These are phyloP conservation scores for Cordia subcordata DNA, from an alignment of 257 asterid species.

Conservation along the genomic window DNA sequence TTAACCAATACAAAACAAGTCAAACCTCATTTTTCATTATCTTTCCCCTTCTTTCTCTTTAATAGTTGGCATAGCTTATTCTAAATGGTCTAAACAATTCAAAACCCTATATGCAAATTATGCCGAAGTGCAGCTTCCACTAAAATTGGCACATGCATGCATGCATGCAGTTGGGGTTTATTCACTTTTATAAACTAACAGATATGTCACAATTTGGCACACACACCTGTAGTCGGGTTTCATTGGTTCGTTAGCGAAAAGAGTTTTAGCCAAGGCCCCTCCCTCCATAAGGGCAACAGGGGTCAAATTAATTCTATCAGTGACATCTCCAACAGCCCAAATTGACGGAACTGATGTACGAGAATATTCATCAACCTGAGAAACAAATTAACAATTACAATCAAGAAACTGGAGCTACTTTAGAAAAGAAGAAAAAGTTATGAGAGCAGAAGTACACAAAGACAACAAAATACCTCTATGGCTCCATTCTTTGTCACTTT, in stretches of 20 bases:
- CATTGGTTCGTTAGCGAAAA: constrained; percentile 73
- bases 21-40: too few species aligned
- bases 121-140: too few species aligned
- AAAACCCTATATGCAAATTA: too few species aligned
- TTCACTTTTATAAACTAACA: too few species aligned
- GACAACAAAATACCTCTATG: constrained; percentile 50
- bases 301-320: constrained; percentile 94
- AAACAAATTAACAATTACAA: constrained; percentile 6
- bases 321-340: constrained; percentile 99
- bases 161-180: too few species aligned
- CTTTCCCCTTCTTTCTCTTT: too few species aligned
- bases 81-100: too few species aligned
- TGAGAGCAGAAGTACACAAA: too few species aligned
- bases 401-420: neutral
- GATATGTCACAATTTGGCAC: constrained; percentile 3
- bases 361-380: constrained; percentile 87
- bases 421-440: too few species aligned
- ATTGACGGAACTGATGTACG: constrained; percentile 89
- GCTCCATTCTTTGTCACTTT: constrained; percentile 80
- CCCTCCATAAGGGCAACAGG: constrained; percentile 99
- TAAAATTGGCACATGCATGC: too few species aligned
- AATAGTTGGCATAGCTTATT: too few species aligned
- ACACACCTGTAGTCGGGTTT: constrained; percentile 78
- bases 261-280: constrained; percentile 89
- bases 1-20: neutral